Evolutionary conservation across 768 basidiomycete species (phyloP), one percentile per base, ranked within the genome.

Genomic region (Cystobasidium ongulense): DNA sequence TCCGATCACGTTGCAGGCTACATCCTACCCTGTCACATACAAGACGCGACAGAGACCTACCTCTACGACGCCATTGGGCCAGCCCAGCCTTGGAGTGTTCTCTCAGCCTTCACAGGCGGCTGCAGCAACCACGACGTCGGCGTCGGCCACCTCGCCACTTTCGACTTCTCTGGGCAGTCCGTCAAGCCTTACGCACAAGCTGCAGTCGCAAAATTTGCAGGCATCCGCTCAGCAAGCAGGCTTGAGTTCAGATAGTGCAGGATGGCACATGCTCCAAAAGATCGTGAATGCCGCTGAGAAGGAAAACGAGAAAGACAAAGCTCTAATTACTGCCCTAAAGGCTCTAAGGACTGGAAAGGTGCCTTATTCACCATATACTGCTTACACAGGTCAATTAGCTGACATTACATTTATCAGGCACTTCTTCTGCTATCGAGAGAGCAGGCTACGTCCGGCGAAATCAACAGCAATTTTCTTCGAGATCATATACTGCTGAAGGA

Each of bases 371-470:
- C 11, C 25, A 23, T 31, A 59, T 54, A 46, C 53, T 54, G 53
- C 53, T n/a, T 23, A 54, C 7, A 10, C 53, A 35, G 43, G 15
- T 27, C 27, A 25, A 31, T 72, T 29, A 53, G 61, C 29, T 39
- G 35, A 39, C 11, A 1, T 18, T 1, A 1, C 63, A 25, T 18
- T n/a, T 11, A 38, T 1, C 78, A 95, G 92, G 89, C 90, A 1
- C 88, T 89, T 0, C 79, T 99, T 13, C 82, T 97, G 18, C 84
- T 97, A 0, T 94, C 94, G 0, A 80, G 90, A 63, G 83, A 85
- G 54, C 79, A 82, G 5, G 82, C 85, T 1, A 80, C 84, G 17
- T 83, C 85, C 23, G 85, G 86, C 21, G 83, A 83, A 62, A 84
- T 92, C 64, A 89, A 89, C 0, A 81, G 87, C 0, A 89, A 91